Evolutionary conservation across 192 early-diverging fungal species (phyloP), one percentile per base, ranked within the genome.

Genomic region (Backusella mclennaniae): DNA sequence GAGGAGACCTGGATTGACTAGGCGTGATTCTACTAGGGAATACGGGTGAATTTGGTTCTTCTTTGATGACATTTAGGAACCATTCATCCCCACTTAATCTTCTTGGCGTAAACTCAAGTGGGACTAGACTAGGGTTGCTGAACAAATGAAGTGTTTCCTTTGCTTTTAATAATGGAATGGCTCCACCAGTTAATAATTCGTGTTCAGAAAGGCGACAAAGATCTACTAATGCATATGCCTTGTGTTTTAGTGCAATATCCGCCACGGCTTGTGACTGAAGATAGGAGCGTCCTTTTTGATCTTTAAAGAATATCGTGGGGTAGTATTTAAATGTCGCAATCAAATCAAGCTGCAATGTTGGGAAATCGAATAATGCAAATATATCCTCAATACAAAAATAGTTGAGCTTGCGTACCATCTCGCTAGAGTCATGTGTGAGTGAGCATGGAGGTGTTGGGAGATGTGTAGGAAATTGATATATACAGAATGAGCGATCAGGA

Each of bases 231-330:
- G 71, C 52, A 56, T 44, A 71, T 67, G 72, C 70, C 17, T 63
- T 66, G 31, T 77, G 44, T 15, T 67, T 72, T 44, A 68, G 46
- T 42, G 71, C 79, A 53, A 77, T 73, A 23, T 78, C 71, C 35
- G 42, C 35, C 46, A 81, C 21, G 6, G 77, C 77, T 29, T 77
- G 38, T 42, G 77, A 36, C 15, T 68, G 49, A 38, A 81, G 46
- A 77, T 78, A 81, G 38, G 71, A n/a, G 33, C 71, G 70, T 31
- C 79, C 76, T 29, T 76, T 66, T 26, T 66, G 76, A 72, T 81
- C 79, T 68, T 68, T 68, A 21, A 26, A 68, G 17, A 35, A 68
- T 19, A 68, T 33, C 19, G 33, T n/a, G 19, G 67, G 67, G 19
- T 35, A 68, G 2, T 33, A 68, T 36, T 33, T 33, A 31, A 33